Conservation (phyloP, 805 yeast genomes). For the Saccharomycopsis vini region DNA sequence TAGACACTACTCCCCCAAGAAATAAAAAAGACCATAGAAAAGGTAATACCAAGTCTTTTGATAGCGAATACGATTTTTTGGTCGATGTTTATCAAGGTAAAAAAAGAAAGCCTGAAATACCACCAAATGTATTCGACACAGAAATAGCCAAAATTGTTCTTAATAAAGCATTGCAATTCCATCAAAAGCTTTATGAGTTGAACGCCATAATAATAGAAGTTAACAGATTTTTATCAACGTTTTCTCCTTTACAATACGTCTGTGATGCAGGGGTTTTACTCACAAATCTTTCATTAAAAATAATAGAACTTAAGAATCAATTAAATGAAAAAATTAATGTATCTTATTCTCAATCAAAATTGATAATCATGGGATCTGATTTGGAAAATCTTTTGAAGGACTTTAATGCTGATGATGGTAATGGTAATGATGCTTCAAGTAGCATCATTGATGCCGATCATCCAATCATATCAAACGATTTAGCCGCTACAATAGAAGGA, state of each 20-base stretch:
- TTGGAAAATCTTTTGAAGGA: constrained; percentile 30
- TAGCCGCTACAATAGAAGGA: constrained; percentile 29
- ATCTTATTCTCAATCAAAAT: constrained; percentile 46
- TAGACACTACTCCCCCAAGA: not conserved
- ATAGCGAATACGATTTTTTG: not conserved
- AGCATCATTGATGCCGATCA: constrained; percentile 25
- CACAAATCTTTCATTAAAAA: constrained; percentile 40
- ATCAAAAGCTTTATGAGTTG: constrained; percentile 33
- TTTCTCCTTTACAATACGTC: constrained; percentile 39
- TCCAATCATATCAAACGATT: constrained; percentile 18
- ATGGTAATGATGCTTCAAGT: constrained; percentile 4
- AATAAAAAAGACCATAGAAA: not conserved
- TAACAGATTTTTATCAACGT: constrained; percentile 31
- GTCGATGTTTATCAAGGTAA: not conserved
- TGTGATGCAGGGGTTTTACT: constrained; percentile 51
- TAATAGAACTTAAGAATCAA: constrained; percentile 38
- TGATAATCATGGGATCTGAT: constrained; percentile 47
- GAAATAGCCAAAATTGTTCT: constrained; percentile 41
- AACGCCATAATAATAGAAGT: constrained; percentile 38
- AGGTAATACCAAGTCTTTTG: not conserved
- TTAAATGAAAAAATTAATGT: constrained; percentile 41
- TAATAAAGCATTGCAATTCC: constrained; percentile 37
- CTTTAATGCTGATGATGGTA: constrained; percentile 13
- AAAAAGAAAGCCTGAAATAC: not conserved
- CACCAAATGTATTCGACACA: constrained; percentile 30